Evolutionary conservation across 2,329 filamentous ascomycete genomes (phyloP), one percentile per base, ranked within the genome.

Genomic region (Teratosphaeria viscida): DNA sequence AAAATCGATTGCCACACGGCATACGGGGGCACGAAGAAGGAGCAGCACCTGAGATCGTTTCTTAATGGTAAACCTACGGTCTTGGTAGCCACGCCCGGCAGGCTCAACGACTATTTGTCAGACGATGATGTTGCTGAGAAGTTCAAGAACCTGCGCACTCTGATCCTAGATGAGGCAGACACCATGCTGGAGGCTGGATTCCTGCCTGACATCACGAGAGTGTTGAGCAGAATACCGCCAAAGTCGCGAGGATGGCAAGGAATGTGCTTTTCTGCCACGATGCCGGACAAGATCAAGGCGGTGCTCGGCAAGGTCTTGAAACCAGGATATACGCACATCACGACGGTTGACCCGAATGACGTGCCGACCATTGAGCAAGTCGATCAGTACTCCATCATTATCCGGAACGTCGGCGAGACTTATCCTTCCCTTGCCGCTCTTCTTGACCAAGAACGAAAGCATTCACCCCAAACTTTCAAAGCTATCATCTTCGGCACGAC

Each of bases 31-130:
- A 81, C 97, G 1, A 79, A 81, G 62, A 88, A 85, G 71, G 92
- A 92, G 3, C 96, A 91, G 63, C 92, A 97, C 67, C 77, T 97
- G 59, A 75, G 73, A 7, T 78, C 81, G 66, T 90, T 92, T 55
- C 83, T 86, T 65, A 75, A 76, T 2, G 76, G 89, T 64, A 90
- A 91, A 39, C 96, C 92, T 73, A 89, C 96, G 73, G 79, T 97
- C 43, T 80, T 97, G 6, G 85, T 97, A 63, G 92, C 86, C 4
- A 94, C 92, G 11, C 92, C 92, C 5, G 94, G 94, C 59, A 87
- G 94, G 55, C 80, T 97, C 2, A 79, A 87, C 52, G 90, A 96
- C 68, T 89, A 96, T 69, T 89, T 97, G 12, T 80, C 80, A 1
- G 89, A 95, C 67, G 77, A 77, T 29, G 71, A 76, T 32, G 75